Base-by-base conservation (phyloP, 2,329 filamentous ascomycete species). In the Escovopsis sp. region DNA sequence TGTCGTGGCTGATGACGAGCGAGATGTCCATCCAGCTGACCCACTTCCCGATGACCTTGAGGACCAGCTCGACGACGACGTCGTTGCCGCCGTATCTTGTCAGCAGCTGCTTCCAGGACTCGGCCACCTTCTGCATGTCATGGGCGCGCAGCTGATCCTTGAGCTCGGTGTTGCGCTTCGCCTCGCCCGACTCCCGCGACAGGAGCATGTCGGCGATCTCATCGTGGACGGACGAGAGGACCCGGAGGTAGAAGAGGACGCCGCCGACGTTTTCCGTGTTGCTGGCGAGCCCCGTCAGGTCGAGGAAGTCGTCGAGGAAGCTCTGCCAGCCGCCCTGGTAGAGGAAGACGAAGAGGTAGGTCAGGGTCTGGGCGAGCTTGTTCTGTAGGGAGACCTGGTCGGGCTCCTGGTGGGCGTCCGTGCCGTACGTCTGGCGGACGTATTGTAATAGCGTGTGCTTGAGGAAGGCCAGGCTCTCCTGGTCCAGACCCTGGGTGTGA, bases 21-120 rank as follows among this genome's bases (percentile, higher is more conserved):
- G 83, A 84, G 53, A 98, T 96, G 57, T 96, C 91, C 55, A 93
- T 94, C 91, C 91, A 98, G 71, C 87, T 93, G 46, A 94, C 87
- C 89, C 91, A 98, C 59, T 89, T 91, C 32, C 86, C 87, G 49
- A 98, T 78, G n/a, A 87, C 82, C 62, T 82, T 86, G 41, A 98
- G 71, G 52, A 84, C 88, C 71, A 93, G 79, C 59, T 95, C 87
- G 35, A 94, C 73, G 44, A 96, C 73, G 35, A 65, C 59, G 54
- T 87, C 79, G 50, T 82, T 76, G 54, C 74, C 74, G 50, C 72
- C 70, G 72, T 88, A 96, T 53, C 81, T 76, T 10, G 76, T 71
- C 42, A 98, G 71, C 36, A 98, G 81, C 55, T 94, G 84, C 60
- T 91, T 84, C 91, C 91, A 98, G 4, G 87, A 89, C 45, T 72